Base-by-base conservation (phyloP, 257 asterid genomes). In the Sherardia arvensis region DNA sequence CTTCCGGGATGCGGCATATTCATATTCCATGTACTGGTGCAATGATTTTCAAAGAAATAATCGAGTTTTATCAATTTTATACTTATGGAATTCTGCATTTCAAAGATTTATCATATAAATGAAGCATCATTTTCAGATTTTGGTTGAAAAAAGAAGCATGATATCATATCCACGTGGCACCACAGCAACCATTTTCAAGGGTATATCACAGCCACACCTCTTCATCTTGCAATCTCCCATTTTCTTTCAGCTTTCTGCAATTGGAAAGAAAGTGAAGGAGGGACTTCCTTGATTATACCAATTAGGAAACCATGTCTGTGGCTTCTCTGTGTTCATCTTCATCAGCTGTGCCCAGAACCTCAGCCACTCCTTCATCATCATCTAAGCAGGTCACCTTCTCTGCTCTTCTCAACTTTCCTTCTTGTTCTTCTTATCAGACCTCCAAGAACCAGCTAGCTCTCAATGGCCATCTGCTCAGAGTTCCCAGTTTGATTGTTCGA, bases 291-390 rank as follows among this genome's bases (percentile, higher is more conserved):
- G 45, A 36, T 36, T 36, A 25, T 36, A 18, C n/a, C 54, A 11
- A 60, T n/a, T n/a, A n/a, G n/a, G 38, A 57, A 62, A 29, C 69
- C 60, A 73, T 66, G 67, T 53, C 77, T 33, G 73, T 81, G 77
- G 91, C 94, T 38, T 75, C 78, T 67, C 77, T 87, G 1, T 87
- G 79, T 28, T 56, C 57, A 80, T 88, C 61, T 5, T 78, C 91
- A 38, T 72, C 85, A 7, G 58, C 79, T 15, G 56, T 75, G 34
- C 76, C 81, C 32, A 66, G 79, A 22, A 65, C 76, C 30, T 47
- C 61, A 43, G 21, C 51, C 51, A 43, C 51, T 43, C 51, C 51
- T 9, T 18, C 61, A 0, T 28, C 79, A 45, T 15, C 68, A 20
- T 64, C 78, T 48, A 83, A 79, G 73, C 87, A 78, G 55, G 66